These are phyloP conservation scores for Quercus agrifolia DNA, from an alignment of 306 rosid species.

Conservation along the genomic window DNA sequence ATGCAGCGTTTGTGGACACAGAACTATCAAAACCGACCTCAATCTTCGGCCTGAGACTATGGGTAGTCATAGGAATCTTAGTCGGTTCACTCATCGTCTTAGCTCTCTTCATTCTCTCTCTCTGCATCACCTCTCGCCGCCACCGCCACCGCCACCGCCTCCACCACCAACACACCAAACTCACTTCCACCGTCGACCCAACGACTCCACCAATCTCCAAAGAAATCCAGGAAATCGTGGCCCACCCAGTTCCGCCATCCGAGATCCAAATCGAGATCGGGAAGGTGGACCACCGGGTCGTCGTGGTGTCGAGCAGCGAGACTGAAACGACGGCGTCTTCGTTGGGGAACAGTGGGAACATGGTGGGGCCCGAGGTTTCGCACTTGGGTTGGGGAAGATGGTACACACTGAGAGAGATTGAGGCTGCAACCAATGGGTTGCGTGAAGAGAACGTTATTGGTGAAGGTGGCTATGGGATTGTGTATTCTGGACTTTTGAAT, in stretches of 20 bases:
- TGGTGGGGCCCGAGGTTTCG: conserved; percentile 83
- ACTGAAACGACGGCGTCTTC: conserved; percentile 53
- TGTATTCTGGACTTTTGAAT: conserved; percentile 63
- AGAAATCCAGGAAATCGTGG: conserved; percentile 76
- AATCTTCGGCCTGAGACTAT: conserved; percentile 83
- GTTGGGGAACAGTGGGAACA: conserved; percentile 48
- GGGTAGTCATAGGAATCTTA: conserved; percentile 94
- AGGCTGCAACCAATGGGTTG: conserved; percentile 81
- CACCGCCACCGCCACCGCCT: conserved; percentile 36
- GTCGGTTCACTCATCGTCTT: conserved; percentile 75
- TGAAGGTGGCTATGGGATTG: conserved; percentile 98
- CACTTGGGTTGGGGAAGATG: conserved; percentile 99
- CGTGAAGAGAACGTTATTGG: conserved; percentile 87
- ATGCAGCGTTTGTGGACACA: conserved; percentile 72
- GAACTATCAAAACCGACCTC: conserved; percentile 79
- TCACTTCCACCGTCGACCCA: neutral
- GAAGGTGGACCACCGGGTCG: conserved; percentile 65
- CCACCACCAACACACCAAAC: neutral
- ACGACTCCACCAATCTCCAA: conserved; percentile 60
- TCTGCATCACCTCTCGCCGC: conserved; percentile 88
- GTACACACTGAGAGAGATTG: conserved; percentile 88
- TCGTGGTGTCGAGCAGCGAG: conserved; percentile 82
- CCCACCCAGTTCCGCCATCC: conserved; percentile 24
- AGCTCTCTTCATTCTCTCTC: conserved; percentile 76
- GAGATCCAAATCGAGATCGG: conserved; percentile 76